These are phyloP conservation scores for Fraxinus pennsylvanica DNA, from an alignment of 257 asterid species.

Conservation along the genomic window DNA sequence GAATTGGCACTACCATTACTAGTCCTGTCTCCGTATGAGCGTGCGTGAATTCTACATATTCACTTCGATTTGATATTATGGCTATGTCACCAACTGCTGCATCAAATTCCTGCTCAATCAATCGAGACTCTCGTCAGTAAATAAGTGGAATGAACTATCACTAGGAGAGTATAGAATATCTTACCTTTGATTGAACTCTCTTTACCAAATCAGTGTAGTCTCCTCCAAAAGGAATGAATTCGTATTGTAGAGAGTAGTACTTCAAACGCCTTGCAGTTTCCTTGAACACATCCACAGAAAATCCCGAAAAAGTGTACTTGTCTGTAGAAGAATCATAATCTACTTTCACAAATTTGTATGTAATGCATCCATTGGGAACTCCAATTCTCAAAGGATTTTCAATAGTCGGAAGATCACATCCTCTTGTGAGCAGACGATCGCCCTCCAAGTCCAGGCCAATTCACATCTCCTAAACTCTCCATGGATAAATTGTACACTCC, in stretches of 20 bases:
- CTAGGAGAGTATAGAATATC: background rate
- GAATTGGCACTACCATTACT: conserved; percentile 43
- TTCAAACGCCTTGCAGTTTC: conserved; percentile 22
- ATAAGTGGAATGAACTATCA: no score
- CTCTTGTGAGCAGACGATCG: conserved; percentile 31
- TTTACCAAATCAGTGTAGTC: conserved; percentile 33
- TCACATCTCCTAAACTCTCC: conserved; percentile 28
- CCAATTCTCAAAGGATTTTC: conserved; percentile 35
- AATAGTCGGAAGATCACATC: conserved; percentile 39
- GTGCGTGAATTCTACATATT: conserved; percentile 45
- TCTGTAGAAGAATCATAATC: conserved; percentile 16
- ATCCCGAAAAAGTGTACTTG: conserved; percentile 23
- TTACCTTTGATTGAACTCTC: conserved; percentile 35
- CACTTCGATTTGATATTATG: conserved; percentile 29
- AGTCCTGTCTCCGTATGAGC: conserved; percentile 44
- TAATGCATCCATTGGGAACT: conserved; percentile 30
- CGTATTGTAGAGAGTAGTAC: conserved; percentile 12
- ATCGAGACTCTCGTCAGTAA: background rate
- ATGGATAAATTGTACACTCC: conserved; percentile 22
- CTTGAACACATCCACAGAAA: conserved; percentile 36
- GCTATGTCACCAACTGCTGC: conserved; percentile 50
- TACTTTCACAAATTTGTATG: conserved; percentile 34
- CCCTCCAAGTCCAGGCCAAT: conserved; percentile 52
- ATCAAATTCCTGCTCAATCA: conserved; percentile 33
- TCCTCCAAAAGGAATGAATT: conserved; percentile 28